Evolutionary conservation across 2,329 filamentous ascomycete genomes (phyloP).

Genomic region (Talaromyces albobiverticillius): DNA sequence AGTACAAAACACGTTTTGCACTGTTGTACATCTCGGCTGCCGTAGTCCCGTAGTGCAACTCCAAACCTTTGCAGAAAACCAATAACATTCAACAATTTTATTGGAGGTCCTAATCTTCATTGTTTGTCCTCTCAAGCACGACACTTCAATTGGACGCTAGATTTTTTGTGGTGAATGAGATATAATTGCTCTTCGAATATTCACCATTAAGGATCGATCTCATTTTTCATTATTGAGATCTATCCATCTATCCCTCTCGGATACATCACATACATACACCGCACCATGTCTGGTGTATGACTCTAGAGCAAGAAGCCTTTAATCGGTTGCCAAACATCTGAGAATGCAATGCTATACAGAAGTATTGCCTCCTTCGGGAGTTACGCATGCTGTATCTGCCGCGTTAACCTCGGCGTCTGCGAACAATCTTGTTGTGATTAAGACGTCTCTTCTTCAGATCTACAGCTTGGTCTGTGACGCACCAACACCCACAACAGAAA

Average conservation of each 20-base stretch:
- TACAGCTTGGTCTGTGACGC: constrained; percentile 68
- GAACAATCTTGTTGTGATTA: constrained; percentile 85
- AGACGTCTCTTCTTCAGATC: constrained; percentile 88
- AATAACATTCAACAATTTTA: neutral
- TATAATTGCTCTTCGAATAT: neutral
- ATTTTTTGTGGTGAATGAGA: too few relatives aligned
- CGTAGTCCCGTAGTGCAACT: constrained; percentile 8
- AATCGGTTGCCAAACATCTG: neutral
- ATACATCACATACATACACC: neutral
- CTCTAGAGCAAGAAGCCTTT: neutral
- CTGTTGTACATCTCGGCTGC: neutral
- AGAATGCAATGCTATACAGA: constrained; percentile 97
- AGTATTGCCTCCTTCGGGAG: constrained; percentile 87
- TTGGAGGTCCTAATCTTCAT: neutral
- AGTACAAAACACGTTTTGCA: neutral
- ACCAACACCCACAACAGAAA: constrained; percentile 57
- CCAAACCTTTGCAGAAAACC: neutral
- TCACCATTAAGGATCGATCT: neutral
- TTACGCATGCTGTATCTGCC: constrained; percentile 79
- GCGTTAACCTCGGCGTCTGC: constrained; percentile 73
- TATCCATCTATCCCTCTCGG: neutral
- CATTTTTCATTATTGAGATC: neutral
- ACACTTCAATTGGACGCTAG: neutral
- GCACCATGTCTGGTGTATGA: constrained; percentile 9
- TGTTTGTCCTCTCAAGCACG: neutral